Conservation (phyloP, 225 moss, liverwort and hornwort genomes). For the Thuidium tamariscinum region DNA sequence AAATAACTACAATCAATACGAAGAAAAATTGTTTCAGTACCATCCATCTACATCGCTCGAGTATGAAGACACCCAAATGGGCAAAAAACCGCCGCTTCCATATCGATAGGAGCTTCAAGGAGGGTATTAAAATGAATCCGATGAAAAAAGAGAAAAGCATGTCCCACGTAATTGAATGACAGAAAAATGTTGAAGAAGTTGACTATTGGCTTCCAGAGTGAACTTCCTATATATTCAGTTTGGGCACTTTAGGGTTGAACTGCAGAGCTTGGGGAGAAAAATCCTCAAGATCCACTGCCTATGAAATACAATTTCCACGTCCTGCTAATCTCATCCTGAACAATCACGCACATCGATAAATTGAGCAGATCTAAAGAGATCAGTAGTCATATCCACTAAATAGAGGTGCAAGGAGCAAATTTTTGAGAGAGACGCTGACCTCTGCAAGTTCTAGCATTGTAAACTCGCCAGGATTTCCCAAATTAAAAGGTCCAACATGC, state of each 20-base stretch:
- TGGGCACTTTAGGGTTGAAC: background rate
- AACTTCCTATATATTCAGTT: background rate
- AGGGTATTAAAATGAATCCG: background rate
- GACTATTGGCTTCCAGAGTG: background rate
- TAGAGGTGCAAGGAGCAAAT: background rate
- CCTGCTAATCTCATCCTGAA: background rate
- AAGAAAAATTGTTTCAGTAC: background rate
- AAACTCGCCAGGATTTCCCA: slow-evolving; percentile 50
- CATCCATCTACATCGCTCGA: background rate
- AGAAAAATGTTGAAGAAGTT: background rate
- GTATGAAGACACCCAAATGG: background rate
- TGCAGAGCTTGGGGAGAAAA: background rate
- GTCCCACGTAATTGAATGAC: background rate
- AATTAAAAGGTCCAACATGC: slow-evolving; percentile 44
- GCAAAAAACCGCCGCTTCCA: background rate
- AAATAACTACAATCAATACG: too few relatives aligned
- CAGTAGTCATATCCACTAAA: background rate
- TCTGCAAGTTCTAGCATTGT: slow-evolving; percentile 53
- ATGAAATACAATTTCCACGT: background rate
- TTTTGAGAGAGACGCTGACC: background rate
- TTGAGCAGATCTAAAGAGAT: background rate
- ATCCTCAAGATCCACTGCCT: background rate
- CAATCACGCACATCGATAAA: background rate
- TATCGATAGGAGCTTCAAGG: background rate
- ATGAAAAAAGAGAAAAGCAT: background rate